These are phyloP conservation scores for Suillus placidus DNA, from an alignment of 768 basidiomycete species.

Conservation along the genomic window DNA sequence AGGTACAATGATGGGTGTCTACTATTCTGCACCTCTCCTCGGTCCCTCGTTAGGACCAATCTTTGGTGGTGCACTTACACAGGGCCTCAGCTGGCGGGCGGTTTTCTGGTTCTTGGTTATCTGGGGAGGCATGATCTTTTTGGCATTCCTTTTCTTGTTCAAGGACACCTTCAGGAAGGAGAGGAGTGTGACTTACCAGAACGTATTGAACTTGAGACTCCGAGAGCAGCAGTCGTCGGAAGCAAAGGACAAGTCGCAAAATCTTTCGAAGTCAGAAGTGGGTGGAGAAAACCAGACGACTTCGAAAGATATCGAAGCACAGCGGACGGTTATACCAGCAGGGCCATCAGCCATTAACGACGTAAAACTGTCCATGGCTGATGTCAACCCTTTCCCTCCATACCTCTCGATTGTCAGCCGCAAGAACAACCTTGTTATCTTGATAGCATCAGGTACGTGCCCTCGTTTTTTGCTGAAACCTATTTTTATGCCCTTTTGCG, in stretches of 20 bases:
- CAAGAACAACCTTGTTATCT: constrained; percentile 66
- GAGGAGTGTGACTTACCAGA: constrained; percentile 79
- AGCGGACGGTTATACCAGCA: constrained; percentile 10
- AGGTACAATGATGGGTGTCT: constrained; percentile 83
- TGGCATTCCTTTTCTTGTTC: constrained; percentile 66
- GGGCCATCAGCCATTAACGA: constrained; percentile 31
- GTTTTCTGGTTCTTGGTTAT: constrained; percentile 84
- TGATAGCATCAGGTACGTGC: constrained; percentile 39
- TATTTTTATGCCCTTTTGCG: constrained; percentile 1
- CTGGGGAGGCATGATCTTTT: constrained; percentile 52
- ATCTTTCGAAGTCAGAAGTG: neutral
- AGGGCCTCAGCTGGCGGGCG: constrained; percentile 75
- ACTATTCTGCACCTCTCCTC: constrained; percentile 78
- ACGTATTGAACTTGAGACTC: constrained; percentile 51
- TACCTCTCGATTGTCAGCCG: constrained; percentile 58
- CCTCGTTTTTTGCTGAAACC: neutral
- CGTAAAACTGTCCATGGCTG: constrained; percentile 59
- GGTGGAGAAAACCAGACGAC: neutral
- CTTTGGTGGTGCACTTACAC: constrained; percentile 68
- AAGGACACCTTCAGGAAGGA: constrained; percentile 83
- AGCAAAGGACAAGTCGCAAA: constrained; percentile 20
- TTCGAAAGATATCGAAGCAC: constrained; percentile 28
- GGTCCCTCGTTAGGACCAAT: constrained; percentile 71
- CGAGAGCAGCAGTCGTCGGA: constrained; percentile 26
- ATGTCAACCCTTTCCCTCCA: constrained; percentile 74